A percentile compares a stretch with the other conserved stretches of the same genome.
phyloP scores from a whole-genome alignment of 1,284 basidiomycete genomes.

The Ganoderma lingzhi region DNA sequence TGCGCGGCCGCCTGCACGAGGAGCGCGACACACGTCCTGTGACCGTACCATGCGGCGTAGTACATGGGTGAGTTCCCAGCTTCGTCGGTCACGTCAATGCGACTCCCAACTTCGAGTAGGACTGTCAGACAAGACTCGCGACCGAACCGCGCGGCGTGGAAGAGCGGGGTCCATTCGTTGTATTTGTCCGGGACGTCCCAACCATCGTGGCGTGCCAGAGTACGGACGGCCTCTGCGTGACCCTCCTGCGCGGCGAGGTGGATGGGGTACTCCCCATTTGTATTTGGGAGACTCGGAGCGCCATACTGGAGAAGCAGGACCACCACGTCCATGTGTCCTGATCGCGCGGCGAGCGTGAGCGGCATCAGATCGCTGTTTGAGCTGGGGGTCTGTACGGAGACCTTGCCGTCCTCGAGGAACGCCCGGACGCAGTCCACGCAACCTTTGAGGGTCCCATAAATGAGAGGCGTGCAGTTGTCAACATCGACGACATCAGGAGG shows the following conservation, averaged over 20 bases:
- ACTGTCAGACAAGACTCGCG: slow-evolving; percentile 80
- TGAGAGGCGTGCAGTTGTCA: slow-evolving; percentile 94
- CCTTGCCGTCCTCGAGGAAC: slow-evolving; percentile 74
- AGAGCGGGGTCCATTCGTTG: slow-evolving; percentile 97
- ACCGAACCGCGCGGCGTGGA: slow-evolving; percentile 94
- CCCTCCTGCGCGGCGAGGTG: slow-evolving; percentile 99
- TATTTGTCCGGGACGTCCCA: slow-evolving; percentile 96
- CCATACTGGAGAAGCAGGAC: slow-evolving; percentile 80
- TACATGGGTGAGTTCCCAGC: slow-evolving; percentile 88
- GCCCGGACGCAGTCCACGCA: slow-evolving; percentile 84
- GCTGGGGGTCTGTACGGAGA: slow-evolving; percentile 63
- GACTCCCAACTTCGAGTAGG: slow-evolving; percentile 82
- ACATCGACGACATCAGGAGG: slow-evolving; percentile 81
- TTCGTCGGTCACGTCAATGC: slow-evolving; percentile 84
- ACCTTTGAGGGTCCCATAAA: slow-evolving; percentile 93
- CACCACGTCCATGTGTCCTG: slow-evolving; percentile 89
- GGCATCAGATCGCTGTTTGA: slow-evolving; percentile 83
- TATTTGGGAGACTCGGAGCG: slow-evolving; percentile 86
- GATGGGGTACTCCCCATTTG: slow-evolving; percentile 95
- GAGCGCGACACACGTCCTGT: slow-evolving; percentile 80
- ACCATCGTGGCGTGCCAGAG: slow-evolving; percentile 81
- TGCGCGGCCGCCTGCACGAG: slow-evolving; percentile 63
- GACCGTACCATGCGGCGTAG: slow-evolving; percentile 98
- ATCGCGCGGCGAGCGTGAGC: slow-evolving; percentile 90
- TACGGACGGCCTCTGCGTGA: slow-evolving; percentile 82